Base-by-base conservation (phyloP, 2,329 filamentous ascomycete genomes). In the Fusarium pininemorale region DNA sequence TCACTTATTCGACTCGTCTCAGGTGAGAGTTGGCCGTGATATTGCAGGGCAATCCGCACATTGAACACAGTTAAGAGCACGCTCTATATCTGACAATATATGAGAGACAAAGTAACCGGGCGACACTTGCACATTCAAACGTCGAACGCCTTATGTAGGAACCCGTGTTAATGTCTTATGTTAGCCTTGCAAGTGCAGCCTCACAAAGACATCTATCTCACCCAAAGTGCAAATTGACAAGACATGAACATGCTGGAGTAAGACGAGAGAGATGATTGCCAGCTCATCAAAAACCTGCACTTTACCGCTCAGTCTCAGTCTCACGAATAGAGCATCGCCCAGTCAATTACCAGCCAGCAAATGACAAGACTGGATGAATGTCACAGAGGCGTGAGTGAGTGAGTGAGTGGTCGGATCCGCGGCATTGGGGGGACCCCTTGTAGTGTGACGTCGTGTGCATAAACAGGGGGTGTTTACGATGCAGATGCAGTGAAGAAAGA, bases 321-420 rank as follows among this genome's bases (percentile, higher is more conserved):
- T 24, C 50, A 55, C 37, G 51, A 55, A 55, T 30, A 30, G 24
- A 26, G 28, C 8, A 30, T 30, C 37, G 37, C 20, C 26, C 51
- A 55, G 51, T 55, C 22, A 28, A n/a, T 41, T 18, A 55, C 54
- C 53, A 47, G 38, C 47, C 55, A 53, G 30, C 58, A 69, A 72
- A 67, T 71, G 26, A 53, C 30, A 57, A 57, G 35, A 47, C 61
- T 39, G 41, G 44, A 66, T 37, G 51, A 45, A 59, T 55, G 53
- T 24, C 45, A 53, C 56, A 45, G 35, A 57, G 44, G 32, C n/a
- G 32, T 56, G 35, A 18, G 24, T 47, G 44, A 28, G 24, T 47
- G 44, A 44, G n/a, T 44, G n/a, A 47, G 32, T 55, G 51, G 58
- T 60, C 66, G 66, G 66, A 39, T 70, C 59, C 45, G 63, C 62